phyloP scores from a whole-genome alignment of 1,284 basidiomycete species.

The Paramarasmius palmivorus region DNA sequence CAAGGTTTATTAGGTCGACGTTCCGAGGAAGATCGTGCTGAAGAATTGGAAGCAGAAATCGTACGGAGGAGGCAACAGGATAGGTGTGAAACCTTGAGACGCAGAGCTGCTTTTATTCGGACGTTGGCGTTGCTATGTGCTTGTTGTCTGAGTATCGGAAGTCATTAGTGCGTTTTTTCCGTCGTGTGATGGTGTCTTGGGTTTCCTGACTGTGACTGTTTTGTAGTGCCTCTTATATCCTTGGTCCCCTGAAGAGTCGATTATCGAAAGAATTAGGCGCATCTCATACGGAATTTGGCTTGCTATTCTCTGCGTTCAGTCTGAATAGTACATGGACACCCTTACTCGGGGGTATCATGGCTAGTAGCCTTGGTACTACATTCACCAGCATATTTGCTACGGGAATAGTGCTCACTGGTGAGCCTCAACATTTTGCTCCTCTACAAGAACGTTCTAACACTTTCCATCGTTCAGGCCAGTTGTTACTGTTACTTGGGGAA shows the following conservation, averaged over 20 bases:
- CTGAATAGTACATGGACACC: constrained; percentile 84
- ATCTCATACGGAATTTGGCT: constrained; percentile 74
- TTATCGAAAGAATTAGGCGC: constrained; percentile 73
- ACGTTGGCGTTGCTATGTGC: constrained; percentile 69
- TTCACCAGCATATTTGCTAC: constrained; percentile 72
- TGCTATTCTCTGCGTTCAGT: constrained; percentile 73
- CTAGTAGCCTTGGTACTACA: constrained; percentile 69
- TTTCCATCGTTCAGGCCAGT: constrained; percentile 50
- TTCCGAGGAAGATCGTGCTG: constrained; percentile 1
- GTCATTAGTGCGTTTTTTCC: constrained; percentile 79
- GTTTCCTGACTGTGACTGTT: constrained; percentile 5
- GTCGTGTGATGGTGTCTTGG: too few species aligned
- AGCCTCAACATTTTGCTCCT: constrained; percentile 18
- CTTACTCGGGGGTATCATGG: constrained; percentile 67
- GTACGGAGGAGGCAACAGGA: background rate
- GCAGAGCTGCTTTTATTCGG: constrained; percentile 51
- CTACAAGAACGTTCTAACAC: constrained; percentile 7
- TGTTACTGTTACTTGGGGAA: constrained; percentile 63
- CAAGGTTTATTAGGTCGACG: constrained; percentile 14
- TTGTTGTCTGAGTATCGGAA: constrained; percentile 73
- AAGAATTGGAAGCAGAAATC: constrained; percentile 6
- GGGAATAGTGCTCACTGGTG: constrained; percentile 65
- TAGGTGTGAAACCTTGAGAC: constrained; percentile 8
- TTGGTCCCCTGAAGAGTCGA: constrained; percentile 75
- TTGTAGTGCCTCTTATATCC: constrained; percentile 64